Base-by-base conservation (phyloP, 768 basidiomycete genomes). In the Collybia nuda region DNA sequence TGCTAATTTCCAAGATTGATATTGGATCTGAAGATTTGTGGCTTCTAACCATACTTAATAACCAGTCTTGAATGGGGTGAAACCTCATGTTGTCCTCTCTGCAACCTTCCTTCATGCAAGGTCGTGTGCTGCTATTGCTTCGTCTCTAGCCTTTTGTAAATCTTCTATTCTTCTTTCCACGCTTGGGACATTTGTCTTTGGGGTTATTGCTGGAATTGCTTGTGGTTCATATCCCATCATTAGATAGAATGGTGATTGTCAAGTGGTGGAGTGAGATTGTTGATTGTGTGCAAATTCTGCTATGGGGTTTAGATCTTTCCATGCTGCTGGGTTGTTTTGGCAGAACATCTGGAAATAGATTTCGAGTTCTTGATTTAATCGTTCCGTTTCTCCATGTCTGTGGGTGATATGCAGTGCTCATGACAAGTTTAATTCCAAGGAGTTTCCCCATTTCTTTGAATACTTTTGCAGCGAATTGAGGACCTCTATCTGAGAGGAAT, bases 401-500 rank as follows among this genome's bases (percentile, higher is more conserved):
- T 14, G 47, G 38, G 37, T 48, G 47, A 37, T 28, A 49, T 7
- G 48, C 39, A 3, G 47, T 47, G 15, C 47, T 39, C 6, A 47
- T 47, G 1, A 19, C 22, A 11, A 39, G 45, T 22, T 55, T 43
- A 18, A 62, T 53, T 18, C 42, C 45, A 2, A 62, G 24, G 2
- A 51, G 35, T 28, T 22, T 37, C 6, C 55, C n/a, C 15, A 59
- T 32, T 54, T 60, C 58, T 53, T 47, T 23, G 28, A 56, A 56
- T 1, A 29, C 21, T 36, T 46, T 14, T 2, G 59, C 23, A 0
- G 52, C 47, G 17, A 64, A 62, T 47, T 54, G 44, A 1, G 59
- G 57, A 5, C 53, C 62, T 38, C 55, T 0, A 21, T 64, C 57
- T 5, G 53, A 55, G 9, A 62, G 56, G n/a, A n/a, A n/a, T n/a